Base-by-base conservation (phyloP, 2,329 filamentous ascomycete genomes). In the Stemphylium beticola region DNA sequence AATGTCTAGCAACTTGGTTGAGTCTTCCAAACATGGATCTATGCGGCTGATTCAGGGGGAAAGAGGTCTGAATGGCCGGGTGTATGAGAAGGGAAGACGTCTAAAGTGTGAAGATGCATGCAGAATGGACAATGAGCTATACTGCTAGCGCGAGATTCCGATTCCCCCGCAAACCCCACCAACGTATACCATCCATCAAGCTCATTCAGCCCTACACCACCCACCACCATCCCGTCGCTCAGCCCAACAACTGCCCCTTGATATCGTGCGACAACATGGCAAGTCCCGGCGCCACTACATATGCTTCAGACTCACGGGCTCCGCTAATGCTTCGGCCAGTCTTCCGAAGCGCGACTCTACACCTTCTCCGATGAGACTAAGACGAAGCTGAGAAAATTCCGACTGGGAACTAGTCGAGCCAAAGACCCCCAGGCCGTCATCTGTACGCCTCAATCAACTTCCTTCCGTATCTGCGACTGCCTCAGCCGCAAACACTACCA, bases 331-430 rank as follows among this genome's bases (percentile, higher is more conserved):
- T 38, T 33, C 18, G n/a, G 31, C 46, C 29, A 81, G 78, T 75
- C 87, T 68, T 96, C 93, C 72, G 93, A 97, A 82, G 87, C 92
- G 58, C 85, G 92, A 66, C 84, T 98, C 60, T 98, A 96, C 80
- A 91, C 90, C 55, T 96, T 98, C 85, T 96, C 92, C 29, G 85
- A 87, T 61, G 91, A 95, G 78, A 96, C 92, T 40, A 95, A 89
- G 78, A 87, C 92, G 63, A 88, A 93, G 72, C 85, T 99, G 63
- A 90, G 91, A 76, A 98, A 97, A 78, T 99, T 99, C 80, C 90
- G 95, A 45, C 84, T 99, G 24, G 87, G 89, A 22, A 98, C 95
- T 2, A 97, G 93, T 31, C 83, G 95, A 62, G 87, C 92, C 47
- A 93, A 89, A 73, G 87, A 89, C 41, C 89, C 93, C 0, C 92